Evolutionary conservation across 1,284 basidiomycete species (phyloP), one percentile per base, ranked within the genome.

Genomic region (Boletellus deceptivus): DNA sequence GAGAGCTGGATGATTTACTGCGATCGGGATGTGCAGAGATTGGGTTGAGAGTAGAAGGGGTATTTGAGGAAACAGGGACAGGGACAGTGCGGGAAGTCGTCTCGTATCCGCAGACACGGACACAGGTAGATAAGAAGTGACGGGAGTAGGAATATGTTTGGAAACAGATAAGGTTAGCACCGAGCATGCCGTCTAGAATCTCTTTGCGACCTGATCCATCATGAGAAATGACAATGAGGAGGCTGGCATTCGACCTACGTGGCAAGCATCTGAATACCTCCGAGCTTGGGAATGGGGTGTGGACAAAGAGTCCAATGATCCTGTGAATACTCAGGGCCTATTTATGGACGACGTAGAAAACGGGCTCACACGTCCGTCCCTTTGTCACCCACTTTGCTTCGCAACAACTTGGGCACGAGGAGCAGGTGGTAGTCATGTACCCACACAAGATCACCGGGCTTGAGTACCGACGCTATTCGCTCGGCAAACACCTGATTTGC

Each of bases 121-220:
- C 89, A 70, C 96, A 98, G 2, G 91, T 91, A 7, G 92, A 95
- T 36, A 87, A 84, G 72, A 98, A 98, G 73, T 98, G 96, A 24
- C 96, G 85, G 14, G 91, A 89, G 75, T 99, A 99, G 16, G 93
- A 95, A 72, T 98, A 98, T 0, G 96, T 97, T 80, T 93, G 93
- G 87, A 98, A 98, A 71, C 92, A 93, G 34, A 98, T 86, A 36
- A 98, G 80, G 72, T 98, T 96, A 47, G 96, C 93, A 38, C 95
- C 95, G 42, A 99, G 86, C 93, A 99, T 98, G 40, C 96, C 97
- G 59, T 98, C 94, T 34, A 99, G 79, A 54, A 99, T 91, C 71
- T 98, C 93, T 62, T 89, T 89, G 46, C 96, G 83, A 52, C 85
- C 84, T 82, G 13, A 16, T 3, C 16, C 29, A 29, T 18, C 29